Conservation (phyloP, 805 yeast species). For the Barnettozyma vustinii region DNA sequence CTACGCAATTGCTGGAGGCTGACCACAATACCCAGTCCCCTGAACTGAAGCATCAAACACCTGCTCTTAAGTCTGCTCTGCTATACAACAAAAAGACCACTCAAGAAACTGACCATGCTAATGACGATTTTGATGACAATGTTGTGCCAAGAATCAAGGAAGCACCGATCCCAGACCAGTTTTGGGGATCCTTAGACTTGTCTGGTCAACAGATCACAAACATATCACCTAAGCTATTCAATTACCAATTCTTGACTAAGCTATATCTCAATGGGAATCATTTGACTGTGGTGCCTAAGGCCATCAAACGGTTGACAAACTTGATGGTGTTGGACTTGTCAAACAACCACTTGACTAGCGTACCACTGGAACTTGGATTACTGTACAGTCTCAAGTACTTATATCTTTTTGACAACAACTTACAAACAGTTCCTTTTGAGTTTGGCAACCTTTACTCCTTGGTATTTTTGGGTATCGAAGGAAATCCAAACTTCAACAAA, state of each 20-base stretch:
- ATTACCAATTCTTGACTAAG: constrained; percentile 79
- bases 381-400: constrained; percentile 75
- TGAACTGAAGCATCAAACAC: constrained; percentile 6
- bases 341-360: constrained; percentile 58
- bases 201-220: constrained; percentile 81
- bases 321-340: constrained; percentile 83
- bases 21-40: constrained; percentile 25
- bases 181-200: constrained; percentile 92
- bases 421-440: constrained; percentile 71
- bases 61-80: constrained; percentile 18
- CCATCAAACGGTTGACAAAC: constrained; percentile 62
- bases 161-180: constrained; percentile 53
- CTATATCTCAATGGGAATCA: constrained; percentile 84
- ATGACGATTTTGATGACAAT: constrained; percentile 43
- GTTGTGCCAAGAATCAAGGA: constrained; percentile 61
- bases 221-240: constrained; percentile 68
- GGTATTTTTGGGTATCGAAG: constrained; percentile 87
- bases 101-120: constrained; percentile 31
- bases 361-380: constrained; percentile 85
- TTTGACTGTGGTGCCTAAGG: constrained; percentile 58
- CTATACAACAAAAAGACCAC: constrained; percentile 37
- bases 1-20: constrained; percentile 30
- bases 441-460: constrained; percentile 82
- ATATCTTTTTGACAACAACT: constrained; percentile 82
- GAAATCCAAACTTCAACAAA: constrained; percentile 69